Base-by-base conservation (phyloP, 495 filamentous ascomycete genomes). In the Podospora fimiseda region DNA sequence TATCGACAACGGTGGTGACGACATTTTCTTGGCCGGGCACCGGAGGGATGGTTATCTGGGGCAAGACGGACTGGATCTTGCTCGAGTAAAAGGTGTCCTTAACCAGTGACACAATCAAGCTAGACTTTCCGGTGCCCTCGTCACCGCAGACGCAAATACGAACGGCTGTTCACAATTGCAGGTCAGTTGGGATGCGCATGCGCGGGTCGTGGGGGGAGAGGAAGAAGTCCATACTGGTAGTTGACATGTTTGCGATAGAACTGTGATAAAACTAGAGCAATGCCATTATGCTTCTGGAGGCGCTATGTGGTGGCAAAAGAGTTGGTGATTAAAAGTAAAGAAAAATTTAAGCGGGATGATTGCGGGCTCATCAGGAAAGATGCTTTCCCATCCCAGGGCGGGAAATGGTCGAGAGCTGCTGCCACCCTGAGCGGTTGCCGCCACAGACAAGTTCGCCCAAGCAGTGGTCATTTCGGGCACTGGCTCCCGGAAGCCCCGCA, bases 101-200 rank as follows among this genome's bases (percentile, higher is more conserved):
- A 57, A 98, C 92, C 11, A 97, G 76, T 9, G 80, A 81, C 38
- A 85, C 85, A 57, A 90, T 86, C 60, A 90, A 72, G 61, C 81
- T 85, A 41, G 80, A 84, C 63, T 86, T 86, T 38, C 82, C 82
- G 4, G 78, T 80, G 46, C 78, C 87, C 70, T 96, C 91, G 67
- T 98, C 93, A 53, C 93, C 93, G 77, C 92, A 96, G 42, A 98
- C 87, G 63, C 90, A 95, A 63, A 97, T 92, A 51, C 93, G 86
- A 45, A 98, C 93, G 85, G 71, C 56, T 58, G 36, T 43, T 23
- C 3, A 20, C 8, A 47, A 33, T 11, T 11, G 11, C 27, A 24
- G 14, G 60, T 62, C 41, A 60, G 60, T 27, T n/a, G 8, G 16
- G 7, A 11, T 36, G 7, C 13, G 7, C 30, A n/a, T 6, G n/a